Conservation (phyloP, 805 yeast genomes). For the Yarrowia alimentaria region DNA sequence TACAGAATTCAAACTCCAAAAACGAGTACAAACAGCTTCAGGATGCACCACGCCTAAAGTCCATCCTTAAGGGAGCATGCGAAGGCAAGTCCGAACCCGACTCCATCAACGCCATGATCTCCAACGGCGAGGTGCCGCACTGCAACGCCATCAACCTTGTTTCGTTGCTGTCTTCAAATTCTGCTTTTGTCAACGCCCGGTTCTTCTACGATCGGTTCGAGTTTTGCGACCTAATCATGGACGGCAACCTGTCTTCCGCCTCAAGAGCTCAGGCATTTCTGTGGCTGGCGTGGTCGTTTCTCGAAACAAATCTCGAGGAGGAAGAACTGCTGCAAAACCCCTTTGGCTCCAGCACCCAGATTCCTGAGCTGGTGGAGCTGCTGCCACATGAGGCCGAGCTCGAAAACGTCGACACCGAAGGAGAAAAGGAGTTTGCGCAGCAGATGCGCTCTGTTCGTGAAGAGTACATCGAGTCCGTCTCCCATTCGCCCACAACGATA, state of each 20-base stretch:
- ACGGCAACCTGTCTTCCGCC: conserved; percentile 56
- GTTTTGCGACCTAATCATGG: conserved; percentile 73
- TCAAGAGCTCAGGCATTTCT: conserved; percentile 71
- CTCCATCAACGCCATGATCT: conserved; percentile 48
- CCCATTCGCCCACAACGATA: conserved; percentile 12
- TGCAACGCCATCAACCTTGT: conserved; percentile 74
- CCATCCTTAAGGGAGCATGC: conserved; percentile 82
- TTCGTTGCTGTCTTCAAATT: conserved; percentile 66
- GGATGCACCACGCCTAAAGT: conserved; percentile 90
- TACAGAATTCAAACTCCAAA: conserved; percentile 63
- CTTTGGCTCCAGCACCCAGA: conserved; percentile 48
- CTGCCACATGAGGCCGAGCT: conserved; percentile 36
- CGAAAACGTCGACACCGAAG: conserved; percentile 48
- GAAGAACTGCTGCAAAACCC: conserved; percentile 57
- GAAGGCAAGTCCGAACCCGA: conserved; percentile 60
- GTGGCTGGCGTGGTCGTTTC: conserved; percentile 79
- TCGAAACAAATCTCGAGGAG: conserved; percentile 65
- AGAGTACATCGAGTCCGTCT: conserved; percentile 39
- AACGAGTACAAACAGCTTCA: conserved; percentile 74
- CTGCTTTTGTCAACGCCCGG: conserved; percentile 50
- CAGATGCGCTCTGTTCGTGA: conserved; percentile 43
- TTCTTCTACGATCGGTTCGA: conserved; percentile 45
- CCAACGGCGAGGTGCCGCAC: conserved; percentile 40
- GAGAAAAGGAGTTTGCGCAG: conserved; percentile 47
- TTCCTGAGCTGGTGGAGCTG: conserved; percentile 42